Percentiles rank a stretch among this genome's conserved stretches.
phyloP scores from a whole-genome alignment of 805 yeast species.

The Metschnikowia lochheadii region DNA sequence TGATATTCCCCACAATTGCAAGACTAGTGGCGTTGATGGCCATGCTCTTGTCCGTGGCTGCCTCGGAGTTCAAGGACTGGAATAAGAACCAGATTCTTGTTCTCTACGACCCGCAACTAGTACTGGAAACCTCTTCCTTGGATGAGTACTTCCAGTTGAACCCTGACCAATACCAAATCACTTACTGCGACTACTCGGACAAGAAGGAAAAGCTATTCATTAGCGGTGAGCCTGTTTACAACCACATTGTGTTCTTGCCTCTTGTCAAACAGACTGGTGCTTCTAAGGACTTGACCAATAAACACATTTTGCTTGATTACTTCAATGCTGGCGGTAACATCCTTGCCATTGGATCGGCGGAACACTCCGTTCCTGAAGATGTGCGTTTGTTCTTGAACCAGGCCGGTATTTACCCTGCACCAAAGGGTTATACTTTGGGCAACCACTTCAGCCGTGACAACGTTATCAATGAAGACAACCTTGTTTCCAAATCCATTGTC shows the following conservation, averaged over 20 bases:
- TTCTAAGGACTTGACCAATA: conserved; percentile 32
- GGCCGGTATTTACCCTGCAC: conserved; percentile 80
- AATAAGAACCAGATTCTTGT: conserved; percentile 24
- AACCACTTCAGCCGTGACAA: conserved; percentile 58
- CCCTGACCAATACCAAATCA: conserved; percentile 10
- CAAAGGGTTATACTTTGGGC: conserved; percentile 58
- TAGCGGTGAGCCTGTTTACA: conserved; percentile 23
- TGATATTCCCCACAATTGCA: conserved; percentile 14
- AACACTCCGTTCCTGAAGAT: conserved; percentile 30
- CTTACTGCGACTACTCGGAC: conserved; percentile 23
- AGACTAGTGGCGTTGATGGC: conserved; percentile 12
- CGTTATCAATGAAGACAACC: conserved; percentile 27
- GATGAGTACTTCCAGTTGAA: conserved; percentile 11
- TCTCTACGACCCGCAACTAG: conserved; percentile 29
- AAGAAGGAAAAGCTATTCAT: conserved; percentile 20
- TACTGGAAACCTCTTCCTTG: conserved; percentile 7
- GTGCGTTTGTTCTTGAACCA: conserved; percentile 67
- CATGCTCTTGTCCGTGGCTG: conserved; percentile 8
- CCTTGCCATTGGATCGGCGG: conserved; percentile 54
- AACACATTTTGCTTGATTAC: conserved; percentile 50
- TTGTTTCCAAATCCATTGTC: conserved; percentile 22
- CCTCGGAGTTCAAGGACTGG: conserved; percentile 7
- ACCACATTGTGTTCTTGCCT: conserved; percentile 35
- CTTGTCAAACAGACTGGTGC: conserved; percentile 29
- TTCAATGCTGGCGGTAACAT: conserved; percentile 71